These are phyloP conservation scores for Globisporangium emineosum DNA, from an alignment of 352 stramenopile genomes.

Conservation along the genomic window DNA sequence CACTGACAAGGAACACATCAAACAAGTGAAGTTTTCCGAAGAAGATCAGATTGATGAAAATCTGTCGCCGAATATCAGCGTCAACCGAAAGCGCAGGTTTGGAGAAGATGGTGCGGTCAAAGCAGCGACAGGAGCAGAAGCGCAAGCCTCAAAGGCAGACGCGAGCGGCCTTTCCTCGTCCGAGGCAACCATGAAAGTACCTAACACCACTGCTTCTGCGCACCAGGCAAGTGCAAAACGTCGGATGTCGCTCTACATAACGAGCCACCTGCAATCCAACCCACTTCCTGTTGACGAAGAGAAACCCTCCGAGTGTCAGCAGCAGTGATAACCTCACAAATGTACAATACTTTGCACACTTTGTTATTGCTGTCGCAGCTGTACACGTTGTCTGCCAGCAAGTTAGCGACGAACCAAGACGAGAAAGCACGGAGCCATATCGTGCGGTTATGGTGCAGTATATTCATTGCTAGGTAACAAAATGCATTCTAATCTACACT, in stretches of 20 bases:
- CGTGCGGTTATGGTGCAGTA: background rate
- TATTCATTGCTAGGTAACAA: background rate
- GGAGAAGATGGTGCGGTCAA: background rate
- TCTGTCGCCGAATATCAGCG: conserved; percentile 8
- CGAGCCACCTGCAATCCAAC: background rate
- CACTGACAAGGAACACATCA: background rate
- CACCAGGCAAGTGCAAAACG: conserved; percentile 6
- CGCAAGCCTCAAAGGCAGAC: background rate
- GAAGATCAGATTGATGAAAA: conserved; percentile 7
- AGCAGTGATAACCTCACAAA: conserved; percentile 12
- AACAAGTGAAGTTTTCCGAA: background rate
- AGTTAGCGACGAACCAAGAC: too few relatives aligned
- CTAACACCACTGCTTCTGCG: background rate
- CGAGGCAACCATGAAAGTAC: background rate
- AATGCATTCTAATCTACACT: background rate
- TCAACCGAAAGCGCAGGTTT: conserved; percentile 6
- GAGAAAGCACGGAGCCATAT: background rate
- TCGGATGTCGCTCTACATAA: conserved; percentile 6
- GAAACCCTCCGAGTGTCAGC: conserved; percentile 22
- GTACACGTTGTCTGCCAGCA: too few relatives aligned
- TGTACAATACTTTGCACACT: conserved; percentile 11
- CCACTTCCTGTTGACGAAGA: background rate
- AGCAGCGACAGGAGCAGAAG: background rate
- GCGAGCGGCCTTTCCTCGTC: background rate
- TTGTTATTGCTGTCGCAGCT: too few relatives aligned